Base-by-base conservation (phyloP, 2,329 filamentous ascomycete species). In the Pestalotiopsis sp. region DNA sequence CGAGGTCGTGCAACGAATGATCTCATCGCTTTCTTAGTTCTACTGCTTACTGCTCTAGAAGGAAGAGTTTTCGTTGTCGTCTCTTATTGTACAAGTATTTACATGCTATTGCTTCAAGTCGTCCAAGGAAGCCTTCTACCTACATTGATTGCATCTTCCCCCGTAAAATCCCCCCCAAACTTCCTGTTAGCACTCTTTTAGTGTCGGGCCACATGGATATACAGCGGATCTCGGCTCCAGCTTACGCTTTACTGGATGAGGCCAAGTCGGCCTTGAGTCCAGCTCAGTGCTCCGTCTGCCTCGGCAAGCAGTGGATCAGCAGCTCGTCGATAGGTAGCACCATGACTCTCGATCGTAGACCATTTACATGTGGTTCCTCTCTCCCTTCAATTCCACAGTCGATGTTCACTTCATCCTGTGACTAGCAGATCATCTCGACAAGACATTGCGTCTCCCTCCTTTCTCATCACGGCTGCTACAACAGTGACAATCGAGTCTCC, bases 241-340 rank as follows among this genome's bases (percentile, higher is more conserved):
- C n/a, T 57, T 13, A 36, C 63, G 63, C 63, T 36, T 57, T 31
- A 57, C 63, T 57, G 63, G 31, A 55, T 49, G 41, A 57, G 63
- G 63, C 36, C 20, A 65, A 38, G 63, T 58, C 20, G 41, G 20
- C 20, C 41, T 38, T 36, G 12, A 13, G 27, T 14, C 49, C 52
- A 45, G 41, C 52, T 45, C 41, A 45, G 52, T 31, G 63, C 49
- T 55, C 17, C 59, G 52, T 58, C 31, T 57, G 36, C 68, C 68
- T 67, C 65, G 68, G 68, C 38, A 67, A 69, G 38, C 27, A 14
- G 66, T 64, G 66, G 61, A 65, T 67, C 65, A n/a, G 23, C 49
- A 38, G 27, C 25, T 36, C 45, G 45, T 52, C 17, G 45, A 52
- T 52, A 52, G 45, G 45, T 52, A 45, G 64, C 63, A 68, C 61